phyloP scores from a whole-genome alignment of 2,329 filamentous ascomycete genomes.

The Sporothrix humicola region DNA sequence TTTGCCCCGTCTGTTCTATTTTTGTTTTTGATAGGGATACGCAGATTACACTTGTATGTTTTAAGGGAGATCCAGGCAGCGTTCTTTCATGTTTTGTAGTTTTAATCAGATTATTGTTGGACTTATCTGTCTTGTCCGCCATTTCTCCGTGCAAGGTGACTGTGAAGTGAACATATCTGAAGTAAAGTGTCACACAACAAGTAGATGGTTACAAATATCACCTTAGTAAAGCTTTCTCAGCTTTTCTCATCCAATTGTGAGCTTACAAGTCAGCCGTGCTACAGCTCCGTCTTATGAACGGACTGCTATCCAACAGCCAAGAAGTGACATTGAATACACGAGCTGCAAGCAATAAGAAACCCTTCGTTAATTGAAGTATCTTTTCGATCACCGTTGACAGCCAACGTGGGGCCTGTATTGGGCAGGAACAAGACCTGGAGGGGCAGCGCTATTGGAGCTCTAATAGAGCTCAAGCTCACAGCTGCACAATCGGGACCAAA shows the following conservation, averaged over 20 bases:
- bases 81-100: conserved; percentile 31
- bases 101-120: neutral
- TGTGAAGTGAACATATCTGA: neutral
- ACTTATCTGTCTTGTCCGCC: neutral
- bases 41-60: conserved; percentile 31
- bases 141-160: neutral
- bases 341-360: neutral
- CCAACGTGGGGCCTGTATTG: conserved; percentile 12
- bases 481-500: conserved; percentile 9
- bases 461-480: neutral
- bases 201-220: neutral
- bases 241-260: neutral
- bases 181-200: neutral
- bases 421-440: neutral
- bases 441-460: conserved; percentile 12
- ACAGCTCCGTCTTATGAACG: neutral
- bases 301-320: neutral
- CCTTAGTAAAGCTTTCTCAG: neutral
- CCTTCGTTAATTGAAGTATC: neutral
- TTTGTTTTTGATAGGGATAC: conserved; percentile 19
- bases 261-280: conserved; percentile 15
- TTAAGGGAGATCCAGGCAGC: conserved; percentile 31
- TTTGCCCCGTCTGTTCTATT: neutral
- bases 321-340: neutral
- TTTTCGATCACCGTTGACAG: neutral